These are phyloP conservation scores for Leccinum sublutescens DNA, from an alignment of 768 basidiomycete species.

Conservation along the genomic window DNA sequence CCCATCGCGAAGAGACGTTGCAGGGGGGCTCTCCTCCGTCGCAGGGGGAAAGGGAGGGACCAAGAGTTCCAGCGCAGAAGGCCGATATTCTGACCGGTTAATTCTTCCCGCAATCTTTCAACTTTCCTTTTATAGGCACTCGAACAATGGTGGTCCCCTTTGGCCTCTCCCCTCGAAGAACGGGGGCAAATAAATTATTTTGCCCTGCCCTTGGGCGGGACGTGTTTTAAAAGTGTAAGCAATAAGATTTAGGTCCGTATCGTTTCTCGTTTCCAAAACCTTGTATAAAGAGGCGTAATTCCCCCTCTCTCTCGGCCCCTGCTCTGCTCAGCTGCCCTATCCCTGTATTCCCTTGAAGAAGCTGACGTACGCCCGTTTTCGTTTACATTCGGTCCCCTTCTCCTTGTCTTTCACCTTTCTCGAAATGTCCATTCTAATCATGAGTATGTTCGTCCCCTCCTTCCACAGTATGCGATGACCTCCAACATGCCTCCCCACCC, in stretches of 20 bases:
- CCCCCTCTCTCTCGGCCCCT: constrained; percentile 30
- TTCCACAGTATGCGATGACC: constrained; percentile 34
- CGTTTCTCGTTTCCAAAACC: constrained; percentile 24
- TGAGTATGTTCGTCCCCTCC: constrained; percentile 29
- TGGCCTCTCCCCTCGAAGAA: constrained; percentile 18
- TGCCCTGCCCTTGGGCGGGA: constrained; percentile 23
- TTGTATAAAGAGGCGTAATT: constrained; percentile 32
- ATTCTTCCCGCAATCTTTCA: constrained; percentile 30
- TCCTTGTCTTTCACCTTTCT: neutral
- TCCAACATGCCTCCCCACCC: constrained; percentile 30
- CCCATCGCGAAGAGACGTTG: constrained; percentile 24
- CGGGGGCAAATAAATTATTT: neutral
- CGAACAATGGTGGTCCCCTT: constrained; percentile 32
- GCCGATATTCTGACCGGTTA: constrained; percentile 30
- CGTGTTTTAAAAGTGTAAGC: constrained; percentile 25
- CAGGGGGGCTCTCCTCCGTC: constrained; percentile 17
- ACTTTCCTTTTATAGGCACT: constrained; percentile 30
- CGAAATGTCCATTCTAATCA: constrained; percentile 25
- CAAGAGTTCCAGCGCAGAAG: constrained; percentile 37
- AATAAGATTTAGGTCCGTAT: constrained; percentile 29
- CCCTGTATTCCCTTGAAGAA: constrained; percentile 23
- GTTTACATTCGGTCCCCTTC: constrained; percentile 27
- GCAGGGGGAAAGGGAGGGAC: constrained; percentile 19
- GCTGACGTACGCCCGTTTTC: constrained; percentile 38
- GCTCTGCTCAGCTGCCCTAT: constrained; percentile 26